These are phyloP conservation scores for Lophiostoma macrostomum DNA, from an alignment of 495 filamentous ascomycete species.

Conservation along the genomic window DNA sequence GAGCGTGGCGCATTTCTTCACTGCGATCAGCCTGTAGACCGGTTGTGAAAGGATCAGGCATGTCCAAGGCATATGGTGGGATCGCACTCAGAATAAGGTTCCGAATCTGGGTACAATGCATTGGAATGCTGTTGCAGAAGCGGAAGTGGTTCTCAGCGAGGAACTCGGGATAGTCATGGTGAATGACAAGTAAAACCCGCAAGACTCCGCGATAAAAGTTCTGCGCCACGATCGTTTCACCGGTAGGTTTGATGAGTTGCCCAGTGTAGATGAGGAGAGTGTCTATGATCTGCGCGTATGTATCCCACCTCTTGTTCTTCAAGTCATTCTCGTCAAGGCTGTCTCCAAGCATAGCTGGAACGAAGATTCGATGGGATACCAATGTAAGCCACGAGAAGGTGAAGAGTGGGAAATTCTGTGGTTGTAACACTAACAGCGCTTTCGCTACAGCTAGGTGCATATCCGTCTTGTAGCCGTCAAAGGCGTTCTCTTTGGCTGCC, in stretches of 20 bases:
- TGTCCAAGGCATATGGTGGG: constrained; percentile 69
- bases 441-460: constrained; percentile 70
- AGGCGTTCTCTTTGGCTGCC: constrained; percentile 35
- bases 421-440: constrained; percentile 72
- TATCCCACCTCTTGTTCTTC: constrained; percentile 52
- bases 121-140: constrained; percentile 80
- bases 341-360: constrained; percentile 73
- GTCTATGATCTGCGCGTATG: constrained; percentile 72
- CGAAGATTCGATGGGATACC: constrained; percentile 79
- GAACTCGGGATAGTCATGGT: constrained; percentile 94
- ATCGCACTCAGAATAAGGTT: constrained; percentile 85
- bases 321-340: constrained; percentile 38
- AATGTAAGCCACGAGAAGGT: constrained; percentile 79
- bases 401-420: constrained; percentile 74
- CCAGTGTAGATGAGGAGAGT: constrained; percentile 72
- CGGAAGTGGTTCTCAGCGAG: constrained; percentile 80
- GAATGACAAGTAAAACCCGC: constrained; percentile 76
- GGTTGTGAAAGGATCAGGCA: constrained; percentile 75
- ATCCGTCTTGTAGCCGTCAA: constrained; percentile 58
- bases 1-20: constrained; percentile 68
- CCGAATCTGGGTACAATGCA: constrained; percentile 80
- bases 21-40: constrained; percentile 79
- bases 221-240: constrained; percentile 66
- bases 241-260: constrained; percentile 71
- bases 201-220: constrained; percentile 81